Percentiles rank a stretch among this genome's conserved stretches.
These are phyloP conservation scores for Hirschfeldia incana DNA, from an alignment of 345 rosid genomes.

Conservation along the genomic window DNA sequence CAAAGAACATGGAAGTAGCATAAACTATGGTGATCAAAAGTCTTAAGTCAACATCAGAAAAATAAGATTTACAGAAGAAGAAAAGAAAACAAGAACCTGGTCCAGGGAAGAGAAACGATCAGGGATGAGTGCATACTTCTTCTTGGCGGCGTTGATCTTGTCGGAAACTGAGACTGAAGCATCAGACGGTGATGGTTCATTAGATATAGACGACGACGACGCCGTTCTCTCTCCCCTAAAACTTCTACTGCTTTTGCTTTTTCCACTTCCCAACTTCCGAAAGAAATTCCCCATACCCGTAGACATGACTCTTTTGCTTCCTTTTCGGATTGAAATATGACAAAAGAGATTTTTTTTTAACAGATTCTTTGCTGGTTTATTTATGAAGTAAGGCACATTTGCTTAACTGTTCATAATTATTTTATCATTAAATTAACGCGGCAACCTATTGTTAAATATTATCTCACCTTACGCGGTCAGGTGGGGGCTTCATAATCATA, in stretches of 20 bases:
- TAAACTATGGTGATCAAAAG: conserved; percentile 12
- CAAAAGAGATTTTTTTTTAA: background rate
- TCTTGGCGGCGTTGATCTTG: conserved; percentile 26
- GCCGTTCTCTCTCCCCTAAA: background rate
- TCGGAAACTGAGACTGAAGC: conserved; percentile 18
- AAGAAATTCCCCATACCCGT: conserved; percentile 34
- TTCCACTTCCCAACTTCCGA: conserved; percentile 24
- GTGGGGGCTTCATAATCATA: background rate
- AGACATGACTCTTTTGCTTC: conserved; percentile 22
- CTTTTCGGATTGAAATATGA: conserved; percentile 1
- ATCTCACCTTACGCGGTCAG: background rate
- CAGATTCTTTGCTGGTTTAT: background rate
- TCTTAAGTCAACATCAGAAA: conserved; percentile 19
- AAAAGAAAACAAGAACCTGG: conserved; percentile 24
- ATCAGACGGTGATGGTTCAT: conserved; percentile 19
- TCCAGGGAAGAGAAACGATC: conserved; percentile 40
- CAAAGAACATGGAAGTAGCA: conserved; percentile 15
- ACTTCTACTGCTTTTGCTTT: conserved; percentile 25
- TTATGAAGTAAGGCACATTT: background rate
- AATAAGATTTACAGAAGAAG: background rate
- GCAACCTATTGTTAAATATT: background rate
- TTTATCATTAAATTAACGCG: background rate
- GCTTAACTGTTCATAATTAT: background rate
- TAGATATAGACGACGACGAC: conserved; percentile 7
- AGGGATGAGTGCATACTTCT: conserved; percentile 40